phyloP scores from a whole-genome alignment of 2,329 filamentous ascomycete species.

The Aspergillus quadrilineatus region DNA sequence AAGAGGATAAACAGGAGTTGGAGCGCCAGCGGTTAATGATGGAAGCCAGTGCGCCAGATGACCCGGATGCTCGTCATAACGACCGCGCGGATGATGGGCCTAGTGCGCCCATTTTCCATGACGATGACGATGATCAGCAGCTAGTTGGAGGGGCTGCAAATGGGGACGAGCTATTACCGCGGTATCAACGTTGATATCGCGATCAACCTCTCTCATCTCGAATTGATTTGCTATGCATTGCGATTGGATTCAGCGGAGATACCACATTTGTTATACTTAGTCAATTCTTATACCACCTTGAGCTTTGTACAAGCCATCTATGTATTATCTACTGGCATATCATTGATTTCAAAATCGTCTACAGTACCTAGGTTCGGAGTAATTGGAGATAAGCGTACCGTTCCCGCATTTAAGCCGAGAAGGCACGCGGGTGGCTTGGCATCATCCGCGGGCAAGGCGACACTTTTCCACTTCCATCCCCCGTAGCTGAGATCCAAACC shows the following conservation, averaged over 20 bases:
- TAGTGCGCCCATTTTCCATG: conserved; percentile 61
- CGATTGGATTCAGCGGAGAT: conserved; percentile 32
- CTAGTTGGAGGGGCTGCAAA: conserved; percentile 39
- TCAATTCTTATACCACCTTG: conserved; percentile 9
- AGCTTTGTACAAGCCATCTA: not conserved
- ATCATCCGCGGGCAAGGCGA: not conserved
- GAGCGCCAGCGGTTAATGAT: conserved; percentile 65
- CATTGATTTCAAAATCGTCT: not conserved
- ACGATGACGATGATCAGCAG: conserved; percentile 57
- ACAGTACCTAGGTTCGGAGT: not conserved
- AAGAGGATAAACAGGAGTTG: conserved; percentile 77
- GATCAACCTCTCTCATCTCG: conserved; percentile 11
- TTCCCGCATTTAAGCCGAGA: not conserved
- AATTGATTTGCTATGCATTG: conserved; percentile 31
- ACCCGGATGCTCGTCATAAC: conserved; percentile 14
- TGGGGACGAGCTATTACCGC: conserved; percentile 43
- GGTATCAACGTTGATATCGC: conserved; percentile 42
- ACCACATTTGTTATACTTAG: conserved; percentile 28
- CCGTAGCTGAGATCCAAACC: conserved; percentile 1
- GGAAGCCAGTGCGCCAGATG: conserved; percentile 62
- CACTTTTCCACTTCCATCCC: conserved; percentile 13
- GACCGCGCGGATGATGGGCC: conserved; percentile 35
- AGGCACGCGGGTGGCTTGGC: conserved; percentile 9
- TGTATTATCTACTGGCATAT: not conserved
- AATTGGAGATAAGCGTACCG: not conserved